Evolutionary conservation across 495 filamentous ascomycete genomes (phyloP), one percentile per base, ranked within the genome.

Genomic region (Aspergillus indologenus): DNA sequence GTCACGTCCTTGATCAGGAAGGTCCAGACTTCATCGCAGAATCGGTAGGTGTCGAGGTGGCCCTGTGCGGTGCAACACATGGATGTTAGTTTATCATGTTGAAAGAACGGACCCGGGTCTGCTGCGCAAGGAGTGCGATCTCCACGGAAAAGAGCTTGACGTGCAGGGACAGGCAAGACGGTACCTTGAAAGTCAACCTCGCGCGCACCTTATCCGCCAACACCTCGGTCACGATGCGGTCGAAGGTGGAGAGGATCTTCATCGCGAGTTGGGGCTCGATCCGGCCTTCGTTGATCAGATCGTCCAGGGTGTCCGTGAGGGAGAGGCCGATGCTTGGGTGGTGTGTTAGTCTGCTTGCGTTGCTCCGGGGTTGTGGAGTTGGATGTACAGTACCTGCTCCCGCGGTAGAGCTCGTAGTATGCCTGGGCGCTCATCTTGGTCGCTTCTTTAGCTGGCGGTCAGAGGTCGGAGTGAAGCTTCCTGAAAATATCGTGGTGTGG

Each of bases 21-120:
- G 1, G 95, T 99, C 95, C 95, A 99, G 54, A 99, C 95, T 78
- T 99, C 95, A 75, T 99, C 95, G 80, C 95, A 99, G 82, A 98
- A 99, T 65, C 95, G 91, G 80, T 99, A 99, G 26, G 95, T 99
- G 72, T 99, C 94, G 48, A 99, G 86, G 64, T 95, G 92, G 26
- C 94, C 95, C 94, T 98, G 67, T 23, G 58, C 14, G 4, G 24
- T 9, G 31, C 9, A 54, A 3, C 15, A 65, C 53, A 17, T 49
- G 45, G 21, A 47, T 71, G 69, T 53, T 31, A 23, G 22, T 18
- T 14, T 17, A 1, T 1, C 26, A 5, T 56, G 21, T 17, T 23
- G 44, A 40, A 40, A 11, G 12, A 8, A 40, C 2, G 34, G 34
- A 3, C 26, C 26, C 3, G 4, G 26, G n/a, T n/a, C n/a, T n/a